phyloP scores from a whole-genome alignment of 2,329 filamentous ascomycete species.

The Elsinoe necatrix region DNA sequence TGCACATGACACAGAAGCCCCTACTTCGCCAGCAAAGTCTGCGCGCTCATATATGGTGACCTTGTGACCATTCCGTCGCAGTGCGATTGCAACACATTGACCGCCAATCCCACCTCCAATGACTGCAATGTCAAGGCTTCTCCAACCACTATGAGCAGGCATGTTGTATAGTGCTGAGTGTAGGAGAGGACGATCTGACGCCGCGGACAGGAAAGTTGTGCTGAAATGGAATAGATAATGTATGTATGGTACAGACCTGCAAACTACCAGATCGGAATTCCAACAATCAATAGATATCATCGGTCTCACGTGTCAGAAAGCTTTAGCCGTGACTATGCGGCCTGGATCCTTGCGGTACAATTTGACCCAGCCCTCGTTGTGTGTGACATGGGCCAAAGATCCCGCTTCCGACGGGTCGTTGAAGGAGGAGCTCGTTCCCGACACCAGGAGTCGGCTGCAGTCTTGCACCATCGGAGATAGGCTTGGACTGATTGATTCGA shows the following conservation, averaged over 20 bases:
- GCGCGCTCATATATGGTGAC: conserved; percentile 56
- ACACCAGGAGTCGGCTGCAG: background rate
- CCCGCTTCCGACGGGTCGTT: background rate
- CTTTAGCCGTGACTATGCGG: background rate
- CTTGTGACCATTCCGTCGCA: conserved; percentile 46
- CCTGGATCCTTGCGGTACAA: background rate
- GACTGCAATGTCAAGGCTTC: background rate
- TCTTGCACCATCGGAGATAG: background rate
- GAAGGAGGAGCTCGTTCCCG: background rate
- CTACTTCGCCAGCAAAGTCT: conserved; percentile 60
- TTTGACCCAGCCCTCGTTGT: background rate
- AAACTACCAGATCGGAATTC: background rate
- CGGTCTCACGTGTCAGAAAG: background rate
- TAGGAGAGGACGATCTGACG: background rate
- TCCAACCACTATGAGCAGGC: conserved; percentile 8
- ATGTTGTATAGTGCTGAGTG: background rate
- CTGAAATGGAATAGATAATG: background rate
- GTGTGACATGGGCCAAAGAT: background rate
- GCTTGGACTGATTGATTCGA: background rate
- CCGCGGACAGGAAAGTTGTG: background rate
- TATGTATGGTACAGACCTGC: background rate
- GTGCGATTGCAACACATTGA: conserved; percentile 42
- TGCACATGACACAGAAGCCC: conserved; percentile 58
- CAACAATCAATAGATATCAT: background rate
- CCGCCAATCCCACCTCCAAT: conserved; percentile 49